These are phyloP conservation scores for Metarhizium robertsii DNA, from an alignment of 2,329 filamentous ascomycete genomes.

Conservation along the genomic window DNA sequence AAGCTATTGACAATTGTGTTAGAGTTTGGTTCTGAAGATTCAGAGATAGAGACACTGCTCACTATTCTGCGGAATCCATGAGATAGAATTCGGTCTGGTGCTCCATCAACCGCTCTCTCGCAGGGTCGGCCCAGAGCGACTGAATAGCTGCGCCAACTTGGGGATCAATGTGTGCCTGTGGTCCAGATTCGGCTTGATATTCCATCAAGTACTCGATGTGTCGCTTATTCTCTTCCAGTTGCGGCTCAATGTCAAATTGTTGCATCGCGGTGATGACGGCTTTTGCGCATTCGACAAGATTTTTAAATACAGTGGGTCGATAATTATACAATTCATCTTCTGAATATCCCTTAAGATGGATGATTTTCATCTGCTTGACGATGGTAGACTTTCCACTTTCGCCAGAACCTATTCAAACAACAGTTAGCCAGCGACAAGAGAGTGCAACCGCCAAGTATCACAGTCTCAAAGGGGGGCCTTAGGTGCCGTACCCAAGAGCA, in stretches of 20 bases:
- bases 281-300: constrained; percentile 93
- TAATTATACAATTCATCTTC: constrained; percentile 91
- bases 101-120: constrained; percentile 74
- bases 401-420: constrained; percentile 62
- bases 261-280: constrained; percentile 85
- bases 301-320: constrained; percentile 95
- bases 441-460: background rate
- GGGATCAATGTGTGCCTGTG: constrained; percentile 72
- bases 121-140: constrained; percentile 83
- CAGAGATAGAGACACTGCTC: constrained; percentile 26
- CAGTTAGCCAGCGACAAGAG: constrained; percentile 10
- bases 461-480: background rate
- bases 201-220: constrained; percentile 74
- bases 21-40: background rate
- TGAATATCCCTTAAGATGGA: constrained; percentile 95
- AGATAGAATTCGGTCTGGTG: constrained; percentile 97
- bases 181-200: constrained; percentile 85
- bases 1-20: constrained; percentile 53
- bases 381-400: constrained; percentile 99
- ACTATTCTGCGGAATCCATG: constrained; percentile 99
- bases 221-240: constrained; percentile 60
- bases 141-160: constrained; percentile 76
- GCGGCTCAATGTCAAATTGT: constrained; percentile 79
- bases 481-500: constrained; percentile 67
- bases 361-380: constrained; percentile 99